Percentiles rank a stretch among this genome's conserved stretches.
phyloP scores from a whole-genome alignment of 257 asterid species.

The Cynanchum wilfordii region DNA sequence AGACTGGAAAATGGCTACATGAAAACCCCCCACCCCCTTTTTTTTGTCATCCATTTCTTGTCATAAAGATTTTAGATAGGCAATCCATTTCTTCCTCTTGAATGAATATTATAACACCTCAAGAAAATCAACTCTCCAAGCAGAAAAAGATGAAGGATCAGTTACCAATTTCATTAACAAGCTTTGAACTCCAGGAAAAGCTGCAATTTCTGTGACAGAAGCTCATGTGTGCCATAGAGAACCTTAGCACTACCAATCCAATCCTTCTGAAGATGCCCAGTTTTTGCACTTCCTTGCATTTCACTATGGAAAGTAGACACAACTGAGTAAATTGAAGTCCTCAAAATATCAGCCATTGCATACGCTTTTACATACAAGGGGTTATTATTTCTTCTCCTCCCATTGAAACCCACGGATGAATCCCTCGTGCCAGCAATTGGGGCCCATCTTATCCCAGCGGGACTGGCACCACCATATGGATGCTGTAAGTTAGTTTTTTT shows the following conservation, averaged over 20 bases:
- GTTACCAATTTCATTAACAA: conserved; percentile 25
- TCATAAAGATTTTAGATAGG: background rate
- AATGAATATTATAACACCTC: background rate
- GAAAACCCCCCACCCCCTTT: background rate
- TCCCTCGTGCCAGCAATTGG: conserved; percentile 63
- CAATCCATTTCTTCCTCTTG: background rate
- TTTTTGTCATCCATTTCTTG: background rate
- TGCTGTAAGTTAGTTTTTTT: conserved; percentile 70
- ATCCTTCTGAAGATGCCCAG: conserved; percentile 72
- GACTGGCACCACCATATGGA: conserved; percentile 48
- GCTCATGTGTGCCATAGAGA: conserved; percentile 68
- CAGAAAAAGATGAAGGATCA: background rate
- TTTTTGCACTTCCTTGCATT: conserved; percentile 63
- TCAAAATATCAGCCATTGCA: conserved; percentile 72
- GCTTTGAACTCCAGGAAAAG: conserved; percentile 78
- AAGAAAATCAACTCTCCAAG: background rate
- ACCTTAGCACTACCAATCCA: conserved; percentile 72
- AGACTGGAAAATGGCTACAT: background rate
- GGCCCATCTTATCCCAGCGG: conserved; percentile 90
- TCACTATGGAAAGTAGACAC: conserved; percentile 69
- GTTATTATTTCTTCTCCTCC: conserved; percentile 66
- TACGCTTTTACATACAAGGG: conserved; percentile 70
- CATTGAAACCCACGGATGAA: conserved; percentile 48
- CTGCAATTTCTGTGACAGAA: conserved; percentile 68
- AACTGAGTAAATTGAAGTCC: conserved; percentile 64